Evolutionary conservation across 352 stramenopile species (phyloP).

Genomic region (Globisporangium perplexum): DNA sequence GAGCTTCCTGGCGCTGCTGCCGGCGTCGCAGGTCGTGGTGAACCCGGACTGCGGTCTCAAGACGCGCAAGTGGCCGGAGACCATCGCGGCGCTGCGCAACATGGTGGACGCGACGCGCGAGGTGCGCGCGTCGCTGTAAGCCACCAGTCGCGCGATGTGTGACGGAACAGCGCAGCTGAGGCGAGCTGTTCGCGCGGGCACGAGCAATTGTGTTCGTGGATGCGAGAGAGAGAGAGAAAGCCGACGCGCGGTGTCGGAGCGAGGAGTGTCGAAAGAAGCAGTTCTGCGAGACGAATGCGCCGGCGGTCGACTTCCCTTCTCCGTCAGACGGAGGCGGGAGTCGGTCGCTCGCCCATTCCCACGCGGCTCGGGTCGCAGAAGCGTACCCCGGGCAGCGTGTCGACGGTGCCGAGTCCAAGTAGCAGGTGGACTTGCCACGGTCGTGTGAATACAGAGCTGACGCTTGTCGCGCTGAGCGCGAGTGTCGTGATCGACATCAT

Average conservation of each 20-base stretch:
- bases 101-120: conserved; percentile 83
- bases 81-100: conserved; percentile 83
- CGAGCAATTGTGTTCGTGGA: neutral
- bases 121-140: conserved; percentile 59
- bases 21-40: conserved; percentile 72
- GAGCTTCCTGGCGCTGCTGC: conserved; percentile 80
- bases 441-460: conserved; percentile 6
- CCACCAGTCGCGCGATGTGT: too few species aligned
- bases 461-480: conserved; percentile 2
- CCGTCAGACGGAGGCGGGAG: neutral
- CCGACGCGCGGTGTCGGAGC: neutral
- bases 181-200: neutral
- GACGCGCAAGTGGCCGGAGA: conserved; percentile 90
- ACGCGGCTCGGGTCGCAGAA: neutral
- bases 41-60: conserved; percentile 94
- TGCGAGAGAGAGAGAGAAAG: too few species aligned
- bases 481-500: neutral
- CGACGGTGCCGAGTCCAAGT: conserved; percentile 13
- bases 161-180: too few species aligned
- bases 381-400: neutral
- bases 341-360: conserved; percentile 4
- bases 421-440: conserved; percentile 16
- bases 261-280: conserved; percentile 2
- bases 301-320: neutral
- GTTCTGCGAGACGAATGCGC: conserved; percentile 13